phyloP scores from a whole-genome alignment of 257 asterid species.

The Fraxinus pennsylvanica region DNA sequence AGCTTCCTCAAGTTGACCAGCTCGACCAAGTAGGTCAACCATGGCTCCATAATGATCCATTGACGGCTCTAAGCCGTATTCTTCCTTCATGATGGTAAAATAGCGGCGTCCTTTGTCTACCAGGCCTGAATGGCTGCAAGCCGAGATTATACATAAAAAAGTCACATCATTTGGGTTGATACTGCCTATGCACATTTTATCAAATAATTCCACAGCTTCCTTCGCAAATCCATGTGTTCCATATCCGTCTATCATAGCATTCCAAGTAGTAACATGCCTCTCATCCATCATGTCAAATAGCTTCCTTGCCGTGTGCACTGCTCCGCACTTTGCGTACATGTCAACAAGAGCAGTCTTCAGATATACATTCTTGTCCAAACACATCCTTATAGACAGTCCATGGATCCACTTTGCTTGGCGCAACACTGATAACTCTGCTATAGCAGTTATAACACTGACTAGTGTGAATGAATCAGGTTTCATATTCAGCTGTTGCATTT shows the following conservation, averaged over 20 bases:
- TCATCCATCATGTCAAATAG: constrained; percentile 65
- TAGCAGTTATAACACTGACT: constrained; percentile 76
- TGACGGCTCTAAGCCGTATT: constrained; percentile 59
- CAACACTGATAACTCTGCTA: constrained; percentile 76
- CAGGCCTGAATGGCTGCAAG: constrained; percentile 96
- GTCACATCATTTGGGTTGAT: constrained; percentile 66
- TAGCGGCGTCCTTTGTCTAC: constrained; percentile 59
- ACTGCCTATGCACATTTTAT: constrained; percentile 56
- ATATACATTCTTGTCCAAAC: constrained; percentile 55
- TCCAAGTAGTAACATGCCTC: constrained; percentile 85
- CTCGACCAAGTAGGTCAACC: constrained; percentile 95
- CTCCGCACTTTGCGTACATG: constrained; percentile 93
- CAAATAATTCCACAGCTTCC: constrained; percentile 69
- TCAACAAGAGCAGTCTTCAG: constrained; percentile 87
- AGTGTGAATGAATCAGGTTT: constrained; percentile 82
- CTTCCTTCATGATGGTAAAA: constrained; percentile 65
- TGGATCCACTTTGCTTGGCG: constrained; percentile 91
- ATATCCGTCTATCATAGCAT: constrained; percentile 98
- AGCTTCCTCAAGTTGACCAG: constrained; percentile 76
- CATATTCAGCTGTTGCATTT: constrained; percentile 55
- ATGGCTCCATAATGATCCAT: constrained; percentile 93
- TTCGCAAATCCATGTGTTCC: constrained; percentile 88
- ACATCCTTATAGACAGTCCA: constrained; percentile 60
- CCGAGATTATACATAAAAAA: constrained; percentile 80
- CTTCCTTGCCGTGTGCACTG: constrained; percentile 65